Evolutionary conservation across 441 rosid species (phyloP).

Genomic region (Corymbia citriodora): DNA sequence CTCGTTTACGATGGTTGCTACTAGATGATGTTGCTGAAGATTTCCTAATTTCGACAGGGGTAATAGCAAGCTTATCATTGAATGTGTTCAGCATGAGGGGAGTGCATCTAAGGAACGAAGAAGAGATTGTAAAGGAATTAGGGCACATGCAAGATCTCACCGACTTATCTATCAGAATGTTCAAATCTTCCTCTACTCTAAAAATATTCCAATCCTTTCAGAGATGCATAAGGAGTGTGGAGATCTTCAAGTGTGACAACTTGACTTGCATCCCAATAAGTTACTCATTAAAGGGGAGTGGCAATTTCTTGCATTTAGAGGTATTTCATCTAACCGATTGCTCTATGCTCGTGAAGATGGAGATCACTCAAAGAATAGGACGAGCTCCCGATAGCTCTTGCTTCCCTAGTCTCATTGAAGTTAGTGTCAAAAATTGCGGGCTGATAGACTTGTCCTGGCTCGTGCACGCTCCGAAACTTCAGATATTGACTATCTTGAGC

Average conservation of each 20-base stretch:
- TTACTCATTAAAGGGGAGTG: fast-evolving
- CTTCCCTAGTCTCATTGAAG: background rate
- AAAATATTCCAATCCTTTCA: background rate
- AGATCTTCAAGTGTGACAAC: fast-evolving
- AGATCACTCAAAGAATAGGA: background rate
- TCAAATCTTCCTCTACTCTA: fast-evolving
- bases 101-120: fast-evolving
- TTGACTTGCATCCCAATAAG: background rate
- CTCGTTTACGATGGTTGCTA: background rate
- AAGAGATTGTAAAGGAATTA: background rate
- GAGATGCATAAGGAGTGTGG: background rate
- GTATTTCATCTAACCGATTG: fast-evolving
- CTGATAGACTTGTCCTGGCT: background rate
- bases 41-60: background rate
- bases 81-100: fast-evolving
- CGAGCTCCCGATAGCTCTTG: background rate
- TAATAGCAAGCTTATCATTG: background rate
- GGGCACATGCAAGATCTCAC: background rate
- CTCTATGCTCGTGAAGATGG: fast-evolving
- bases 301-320: background rate
- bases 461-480: background rate
- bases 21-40: fast-evolving
- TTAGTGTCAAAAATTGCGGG: fast-evolving
- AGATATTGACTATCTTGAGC: fast-evolving
- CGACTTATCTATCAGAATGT: fast-evolving